Evolutionary conservation across 352 stramenopile species (phyloP).

Genomic region (Thraustotheca clavata): DNA sequence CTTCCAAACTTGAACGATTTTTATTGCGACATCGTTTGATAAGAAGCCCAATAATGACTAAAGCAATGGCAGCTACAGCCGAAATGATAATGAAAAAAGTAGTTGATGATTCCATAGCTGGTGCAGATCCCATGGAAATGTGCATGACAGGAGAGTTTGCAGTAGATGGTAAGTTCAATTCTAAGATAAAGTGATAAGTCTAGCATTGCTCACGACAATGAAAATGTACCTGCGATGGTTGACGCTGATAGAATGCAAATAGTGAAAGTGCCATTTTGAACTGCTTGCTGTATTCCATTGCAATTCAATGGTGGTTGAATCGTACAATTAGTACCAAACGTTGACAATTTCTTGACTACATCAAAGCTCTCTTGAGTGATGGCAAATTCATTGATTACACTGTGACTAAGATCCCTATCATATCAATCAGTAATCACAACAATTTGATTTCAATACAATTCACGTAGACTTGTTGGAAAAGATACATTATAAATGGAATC

Average conservation of each 20-base stretch:
- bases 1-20: too few species aligned
- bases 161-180: too few species aligned
- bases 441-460: background rate
- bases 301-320: background rate
- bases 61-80: too few species aligned
- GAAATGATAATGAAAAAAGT: too few species aligned
- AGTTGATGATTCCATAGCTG: too few species aligned
- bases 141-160: too few species aligned
- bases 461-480: slow-evolving; percentile 6
- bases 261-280: background rate
- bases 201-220: too few species aligned
- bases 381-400: background rate
- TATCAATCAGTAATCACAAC: background rate
- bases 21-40: too few species aligned
- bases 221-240: background rate
- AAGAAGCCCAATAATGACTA: too few species aligned
- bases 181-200: too few species aligned
- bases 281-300: background rate
- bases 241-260: background rate
- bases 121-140: too few species aligned
- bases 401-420: slow-evolving; percentile 8
- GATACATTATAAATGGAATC: slow-evolving; percentile 4
- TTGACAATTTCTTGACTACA: background rate
- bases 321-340: slow-evolving; percentile 2
- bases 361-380: background rate